Percentiles rank a stretch among this genome's conserved stretches.
Conservation (phyloP, 2,329 filamentous ascomycete genomes). For the Trichoderma sp. region DNA sequence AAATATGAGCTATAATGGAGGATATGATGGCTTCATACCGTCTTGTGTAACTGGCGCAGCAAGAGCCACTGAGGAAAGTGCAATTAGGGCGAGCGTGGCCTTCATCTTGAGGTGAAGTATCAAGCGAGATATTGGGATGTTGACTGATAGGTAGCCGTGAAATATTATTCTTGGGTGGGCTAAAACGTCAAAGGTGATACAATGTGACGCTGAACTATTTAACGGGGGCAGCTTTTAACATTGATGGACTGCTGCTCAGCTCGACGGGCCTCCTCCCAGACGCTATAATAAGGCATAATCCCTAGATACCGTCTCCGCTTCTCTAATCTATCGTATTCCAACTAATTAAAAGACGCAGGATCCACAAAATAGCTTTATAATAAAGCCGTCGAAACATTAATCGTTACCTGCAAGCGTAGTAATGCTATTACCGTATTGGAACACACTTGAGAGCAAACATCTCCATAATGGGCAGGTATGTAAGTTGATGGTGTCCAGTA, state of each 20-base stretch:
- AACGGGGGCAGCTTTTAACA: not conserved
- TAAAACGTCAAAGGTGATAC: not conserved
- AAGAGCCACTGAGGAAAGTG: not conserved
- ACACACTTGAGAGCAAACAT: not conserved
- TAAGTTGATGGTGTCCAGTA: not conserved
- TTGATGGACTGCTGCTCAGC: not conserved
- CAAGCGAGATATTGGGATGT: not conserved
- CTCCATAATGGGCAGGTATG: not conserved
- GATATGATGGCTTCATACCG: not conserved
- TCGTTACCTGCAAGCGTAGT: not conserved
- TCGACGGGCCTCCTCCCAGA: not conserved
- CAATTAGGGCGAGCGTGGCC: not conserved
- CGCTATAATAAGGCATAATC: not conserved
- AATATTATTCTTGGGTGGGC: not conserved
- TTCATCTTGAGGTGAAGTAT: not conserved
- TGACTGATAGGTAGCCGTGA: not conserved
- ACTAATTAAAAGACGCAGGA: not conserved
- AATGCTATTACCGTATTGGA: not conserved
- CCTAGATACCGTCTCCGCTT: not conserved
- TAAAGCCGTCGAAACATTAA: not conserved
- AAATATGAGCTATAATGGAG: not conserved
- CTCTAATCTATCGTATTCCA: not conserved
- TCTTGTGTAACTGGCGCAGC: not conserved
- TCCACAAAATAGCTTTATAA: not conserved
- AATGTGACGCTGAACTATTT: not conserved